phyloP scores from a whole-genome alignment of 2,329 filamentous ascomycete species.

The Ophiostoma sp. region DNA sequence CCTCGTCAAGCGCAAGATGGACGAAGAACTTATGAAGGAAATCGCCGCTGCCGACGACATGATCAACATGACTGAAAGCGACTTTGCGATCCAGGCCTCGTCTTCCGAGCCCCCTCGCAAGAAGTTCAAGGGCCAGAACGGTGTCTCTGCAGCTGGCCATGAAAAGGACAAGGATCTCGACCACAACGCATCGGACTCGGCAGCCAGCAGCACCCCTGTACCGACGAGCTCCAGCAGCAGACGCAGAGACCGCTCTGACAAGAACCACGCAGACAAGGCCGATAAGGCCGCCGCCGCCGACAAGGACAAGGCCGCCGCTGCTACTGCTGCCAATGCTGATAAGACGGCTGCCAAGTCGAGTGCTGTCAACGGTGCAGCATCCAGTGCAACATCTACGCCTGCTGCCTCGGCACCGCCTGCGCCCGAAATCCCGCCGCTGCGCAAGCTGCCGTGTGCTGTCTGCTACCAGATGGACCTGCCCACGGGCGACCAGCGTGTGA shows the following conservation, averaged over 20 bases:
- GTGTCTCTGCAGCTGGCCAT: background rate
- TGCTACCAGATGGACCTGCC: constrained; percentile 67
- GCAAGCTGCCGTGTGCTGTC: constrained; percentile 75
- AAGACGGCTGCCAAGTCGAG: background rate
- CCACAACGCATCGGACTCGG: constrained; percentile 39
- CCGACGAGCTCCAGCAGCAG: constrained; percentile 41
- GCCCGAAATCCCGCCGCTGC: constrained; percentile 72
- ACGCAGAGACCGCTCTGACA: constrained; percentile 30
- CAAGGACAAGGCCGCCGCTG: constrained; percentile 27
- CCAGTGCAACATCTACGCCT: background rate
- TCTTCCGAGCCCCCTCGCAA: constrained; percentile 55
- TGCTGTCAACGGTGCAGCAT: background rate
- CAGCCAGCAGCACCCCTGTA: constrained; percentile 47
- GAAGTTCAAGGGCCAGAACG: constrained; percentile 50
- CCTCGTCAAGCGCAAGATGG: constrained; percentile 80
- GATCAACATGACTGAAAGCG: constrained; percentile 38
- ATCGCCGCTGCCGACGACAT: constrained; percentile 60
- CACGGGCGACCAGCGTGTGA: constrained; percentile 63
- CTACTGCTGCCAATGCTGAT: constrained; percentile 47
- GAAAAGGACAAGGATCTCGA: constrained; percentile 34
- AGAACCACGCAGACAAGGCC: constrained; percentile 29
- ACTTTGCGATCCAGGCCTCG: constrained; percentile 26
- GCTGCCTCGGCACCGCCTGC: constrained; percentile 44
- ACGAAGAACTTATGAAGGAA: constrained; percentile 83
- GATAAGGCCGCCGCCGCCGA: constrained; percentile 53